Base-by-base conservation (phyloP, 176 grass and related monocot genomes). In the Eleusine indica region DNA sequence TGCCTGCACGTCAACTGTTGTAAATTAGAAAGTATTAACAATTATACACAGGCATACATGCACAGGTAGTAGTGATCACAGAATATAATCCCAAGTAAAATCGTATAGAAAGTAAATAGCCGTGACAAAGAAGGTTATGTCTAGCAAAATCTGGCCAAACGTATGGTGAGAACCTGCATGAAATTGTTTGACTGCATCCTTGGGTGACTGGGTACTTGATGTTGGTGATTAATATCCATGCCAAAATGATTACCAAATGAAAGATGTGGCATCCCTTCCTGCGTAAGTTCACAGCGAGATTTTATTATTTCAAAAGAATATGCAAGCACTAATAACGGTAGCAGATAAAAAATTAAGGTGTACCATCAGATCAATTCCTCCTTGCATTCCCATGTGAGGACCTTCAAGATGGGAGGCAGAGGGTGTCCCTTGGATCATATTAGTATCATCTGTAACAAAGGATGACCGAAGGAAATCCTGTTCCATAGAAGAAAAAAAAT, bases 261-360 rank as follows among this genome's bases (percentile, higher is more conserved):
- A 14, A 99, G 84, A 88, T 93, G 91, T 89, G 91, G 84, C 71
- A 99, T 91, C 46, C 79, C 93, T 89, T 95, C 96, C 96, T 99
- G 87, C 80, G 53, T 70, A 85, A 85, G 66, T 90, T 83, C 5
- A 9, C 41, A 74, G 77, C 61, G 46, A 54, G 17, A 83, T 17
- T 61, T 46, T 82, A 74, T 40, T 14, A 64, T 28, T 30, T 30
- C 61, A 64, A 30, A 80, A 54, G 83, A 60, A 68, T 5, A 85
- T 80, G 19, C 40, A 60, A 79, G 68, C 48, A 22, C 69, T 75
- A 82, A 54, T 64, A 76, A 53, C 48, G 44, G 37, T 73, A 76
- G 19, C 63, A 87, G 70, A 84, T 40, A 78, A 91, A 80, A 78
- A 91, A 83, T 63, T 74, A 83, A 35, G 78, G 9, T 60, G 29